Evolutionary conservation across 768 basidiomycete species (phyloP), one percentile per base, ranked within the genome.

Genomic region (Mycena vulgaris): DNA sequence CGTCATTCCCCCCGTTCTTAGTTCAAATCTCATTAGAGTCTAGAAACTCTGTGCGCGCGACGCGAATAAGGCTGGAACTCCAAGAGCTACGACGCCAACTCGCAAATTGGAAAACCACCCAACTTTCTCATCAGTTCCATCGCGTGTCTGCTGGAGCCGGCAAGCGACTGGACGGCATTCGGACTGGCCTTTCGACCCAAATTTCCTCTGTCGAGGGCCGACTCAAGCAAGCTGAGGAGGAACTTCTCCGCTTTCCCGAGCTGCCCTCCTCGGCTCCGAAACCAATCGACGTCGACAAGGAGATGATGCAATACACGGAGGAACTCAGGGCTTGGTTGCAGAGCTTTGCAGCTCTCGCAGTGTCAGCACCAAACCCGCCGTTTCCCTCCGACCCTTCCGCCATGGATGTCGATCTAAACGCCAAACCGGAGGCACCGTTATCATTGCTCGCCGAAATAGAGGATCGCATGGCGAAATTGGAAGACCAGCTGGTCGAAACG

Each of bases 71-170:
- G 21, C 57, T 72, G 2, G 71, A 72, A 31, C 58, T 60, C 28
- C 25, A 48, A 25, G 49, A 60, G 10, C 42, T 69, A 5, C n/a
- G 58, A 17, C 33, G 58, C 5, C 57, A 63, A 45, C 62, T 64
- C 17, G 57, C 52, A 6, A 30, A 19, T 17, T 75, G 66, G 66
- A 72, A 65, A 27, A 52, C 33, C 33, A 60, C 65, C 4, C 72
- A 74, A 52, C 30, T 53, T 10, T 74, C 75, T 8, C 40, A 35
- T 19, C 70, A 71, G 58, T 72, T 74, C 58, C 45, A 42, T 5
- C 70, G 64, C 35, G 49, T 74, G 13, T 67, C 68, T 39, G 7
- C n/a, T 1, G 27, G 25, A 25, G 65, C 68, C 3, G 68, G 66
- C 13, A 27, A 28, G 3, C 62, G 47, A 3, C 58, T 76, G 5